Conservation (phyloP, 1,284 basidiomycete genomes). For the Cryptococcus floricola region DNA sequence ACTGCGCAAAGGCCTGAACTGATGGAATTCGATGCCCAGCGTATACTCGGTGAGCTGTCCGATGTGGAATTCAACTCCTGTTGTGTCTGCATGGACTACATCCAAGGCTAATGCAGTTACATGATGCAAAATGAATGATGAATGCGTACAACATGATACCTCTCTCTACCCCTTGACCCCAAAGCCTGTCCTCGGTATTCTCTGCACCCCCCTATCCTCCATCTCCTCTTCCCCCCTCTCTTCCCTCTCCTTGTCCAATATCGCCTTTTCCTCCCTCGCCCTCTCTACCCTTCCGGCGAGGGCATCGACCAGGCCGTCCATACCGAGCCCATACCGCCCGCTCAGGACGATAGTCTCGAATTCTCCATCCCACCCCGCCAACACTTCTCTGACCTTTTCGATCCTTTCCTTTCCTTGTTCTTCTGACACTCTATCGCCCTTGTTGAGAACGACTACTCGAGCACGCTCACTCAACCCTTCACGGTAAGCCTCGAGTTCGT, state of each 20-base stretch:
- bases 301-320: constrained; percentile 61
- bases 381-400: constrained; percentile 48
- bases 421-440: constrained; percentile 73
- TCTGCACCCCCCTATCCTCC: neutral
- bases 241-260: neutral
- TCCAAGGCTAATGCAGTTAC: too few species aligned
- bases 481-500: constrained; percentile 82
- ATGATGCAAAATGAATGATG: neutral
- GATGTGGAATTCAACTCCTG: too few species aligned
- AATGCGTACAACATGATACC: neutral
- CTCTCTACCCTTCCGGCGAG: constrained; percentile 65
- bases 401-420: constrained; percentile 35
- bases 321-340: constrained; percentile 74
- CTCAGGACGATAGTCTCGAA: constrained; percentile 68
- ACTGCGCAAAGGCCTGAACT: too few species aligned
- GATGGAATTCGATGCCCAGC: too few species aligned
- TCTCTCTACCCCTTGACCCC: neutral
- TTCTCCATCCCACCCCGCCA: constrained; percentile 52
- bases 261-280: constrained; percentile 42
- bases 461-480: constrained; percentile 70
- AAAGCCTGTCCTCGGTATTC: neutral
- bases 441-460: constrained; percentile 85
- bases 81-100: too few species aligned
- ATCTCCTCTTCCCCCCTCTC: neutral
- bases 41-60: too few species aligned